These are phyloP conservation scores for Eucalyptus coolabah DNA, from an alignment of 345 rosid species.

Conservation along the genomic window DNA sequence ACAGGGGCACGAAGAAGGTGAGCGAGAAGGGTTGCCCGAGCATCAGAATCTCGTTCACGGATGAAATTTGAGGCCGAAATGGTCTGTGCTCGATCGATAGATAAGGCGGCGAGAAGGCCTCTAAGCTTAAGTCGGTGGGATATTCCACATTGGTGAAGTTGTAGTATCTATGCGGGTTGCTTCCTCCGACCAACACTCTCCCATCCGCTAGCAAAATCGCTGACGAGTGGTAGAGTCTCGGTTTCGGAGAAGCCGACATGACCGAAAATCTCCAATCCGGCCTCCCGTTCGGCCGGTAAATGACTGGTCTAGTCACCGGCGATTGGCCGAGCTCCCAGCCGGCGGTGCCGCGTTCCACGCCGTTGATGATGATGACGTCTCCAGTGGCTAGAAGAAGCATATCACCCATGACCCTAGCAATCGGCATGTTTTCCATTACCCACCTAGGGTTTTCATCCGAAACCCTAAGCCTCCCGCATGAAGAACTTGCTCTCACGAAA, in stretches of 20 bases:
- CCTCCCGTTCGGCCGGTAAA: slow-evolving; percentile 22
- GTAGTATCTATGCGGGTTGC: slow-evolving; percentile 61
- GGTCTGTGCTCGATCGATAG: slow-evolving; percentile 15
- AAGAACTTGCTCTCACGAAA: slow-evolving; percentile 29
- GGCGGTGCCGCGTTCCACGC: slow-evolving; percentile 54
- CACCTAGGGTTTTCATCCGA: slow-evolving; percentile 30
- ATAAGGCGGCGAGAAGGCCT: slow-evolving; percentile 63
- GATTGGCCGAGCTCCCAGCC: slow-evolving; percentile 51
- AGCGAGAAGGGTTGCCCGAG: slow-evolving; percentile 15
- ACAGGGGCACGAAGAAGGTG: slow-evolving; percentile 15
- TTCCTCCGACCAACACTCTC: slow-evolving; percentile 65
- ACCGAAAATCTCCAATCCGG: slow-evolving; percentile 19
- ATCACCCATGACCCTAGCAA: slow-evolving; percentile 77
- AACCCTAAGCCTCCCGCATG: slow-evolving; percentile 63
- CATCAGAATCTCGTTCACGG: background rate
- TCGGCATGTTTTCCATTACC: slow-evolving; percentile 72
- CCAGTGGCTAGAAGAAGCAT: slow-evolving; percentile 71
- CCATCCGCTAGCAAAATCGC: slow-evolving; percentile 57
- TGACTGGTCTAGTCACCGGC: slow-evolving; percentile 41
- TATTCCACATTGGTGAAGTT: slow-evolving; percentile 46
- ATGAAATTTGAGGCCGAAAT: slow-evolving; percentile 29
- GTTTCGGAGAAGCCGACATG: slow-evolving; percentile 30
- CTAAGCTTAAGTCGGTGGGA: slow-evolving; percentile 77
- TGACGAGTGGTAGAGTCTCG: slow-evolving; percentile 80
- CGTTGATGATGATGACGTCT: slow-evolving; percentile 58